Base-by-base conservation (phyloP, 805 yeast species). In the Kluyveromyces nonfermentans region DNA sequence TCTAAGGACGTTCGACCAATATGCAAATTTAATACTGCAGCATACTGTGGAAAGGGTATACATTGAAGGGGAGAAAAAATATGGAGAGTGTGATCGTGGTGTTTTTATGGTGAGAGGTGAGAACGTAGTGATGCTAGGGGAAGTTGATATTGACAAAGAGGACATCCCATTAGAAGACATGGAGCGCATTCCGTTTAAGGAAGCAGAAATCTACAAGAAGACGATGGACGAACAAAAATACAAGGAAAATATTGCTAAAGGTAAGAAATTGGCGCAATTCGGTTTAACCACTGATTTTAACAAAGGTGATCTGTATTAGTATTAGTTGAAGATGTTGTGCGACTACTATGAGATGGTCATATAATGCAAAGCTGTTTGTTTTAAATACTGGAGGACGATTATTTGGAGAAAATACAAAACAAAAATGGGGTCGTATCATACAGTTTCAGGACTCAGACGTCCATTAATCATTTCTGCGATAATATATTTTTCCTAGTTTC, bases 61-160 rank as follows among this genome's bases (percentile, higher is more conserved):
- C 59, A 69, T 82, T 50, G 60, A 71, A 15, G 77, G 72, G 14
- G 65, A 68, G 38, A 69, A 67, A 34, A 47, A 74, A 49, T 90
- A 80, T 59, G 95, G 85, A 7, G 96, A 90, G 61, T 70, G 68
- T n/a, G 71, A 72, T 41, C 74, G 83, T 42, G 96, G 96, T 8
- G 85, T 86, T 41, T 82, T 80, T 59, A 75, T 93, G 68, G 82
- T 93, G 34, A 82, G 98, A 65, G 98, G 98, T 49, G 98, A 93
- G 63, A 90, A 90, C 56, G 93, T 93, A 7, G 93, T 89, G 8
- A 77, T 89, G 79, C 63, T 93, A 60, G 98, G 97, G 17, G 97
- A 90, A 62, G 75, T 90, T 49, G 96, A 89, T 63, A 83, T 87
- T 49, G 95, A 86, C 57, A 75, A 69, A 49, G 96, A 88, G 63